Conservation (phyloP, 1,284 basidiomycete genomes). For the Grifola frondosa region DNA sequence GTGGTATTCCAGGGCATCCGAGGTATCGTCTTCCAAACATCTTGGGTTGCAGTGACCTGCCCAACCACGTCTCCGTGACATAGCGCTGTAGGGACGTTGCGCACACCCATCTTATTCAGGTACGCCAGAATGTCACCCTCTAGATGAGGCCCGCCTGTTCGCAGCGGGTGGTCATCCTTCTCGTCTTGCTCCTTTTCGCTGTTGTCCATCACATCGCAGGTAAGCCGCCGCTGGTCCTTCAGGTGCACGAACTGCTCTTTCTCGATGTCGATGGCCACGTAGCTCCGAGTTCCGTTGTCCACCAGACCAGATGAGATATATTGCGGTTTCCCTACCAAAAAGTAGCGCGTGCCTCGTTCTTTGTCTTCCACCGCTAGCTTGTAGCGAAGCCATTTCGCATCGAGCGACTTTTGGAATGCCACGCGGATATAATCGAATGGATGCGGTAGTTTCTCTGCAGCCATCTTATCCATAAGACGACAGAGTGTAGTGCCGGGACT, state of each 20-base stretch:
- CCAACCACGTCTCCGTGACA: conserved; percentile 3
- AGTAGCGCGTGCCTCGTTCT: not conserved
- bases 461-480: conserved; percentile 1
- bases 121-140: conserved; percentile 4
- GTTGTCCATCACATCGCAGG: not conserved
- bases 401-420: conserved; percentile 5
- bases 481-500: not conserved
- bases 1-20: not conserved
- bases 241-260: conserved; percentile 5
- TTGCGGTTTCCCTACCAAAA: conserved; percentile 6
- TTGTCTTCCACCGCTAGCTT: conserved; percentile 1
- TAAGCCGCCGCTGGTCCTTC: conserved; percentile 12
- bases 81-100: conserved; percentile 1
- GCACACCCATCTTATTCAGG: not conserved
- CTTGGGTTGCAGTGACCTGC: not conserved
- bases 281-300: conserved; percentile 7
- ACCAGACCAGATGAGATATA: conserved; percentile 1
- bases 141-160: conserved; percentile 1
- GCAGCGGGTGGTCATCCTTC: no score
- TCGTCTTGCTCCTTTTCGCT: conserved; percentile 3
- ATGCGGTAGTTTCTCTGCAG: no score
- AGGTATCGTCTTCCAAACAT: conserved; percentile 1
- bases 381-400: conserved; percentile 1
- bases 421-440: conserved; percentile 9
- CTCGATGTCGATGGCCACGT: conserved; percentile 6